A percentile compares a stretch with the other conserved stretches of the same genome.
These are phyloP conservation scores for Diaporthe velutina DNA, from an alignment of 2,329 filamentous ascomycete genomes.

Conservation along the genomic window DNA sequence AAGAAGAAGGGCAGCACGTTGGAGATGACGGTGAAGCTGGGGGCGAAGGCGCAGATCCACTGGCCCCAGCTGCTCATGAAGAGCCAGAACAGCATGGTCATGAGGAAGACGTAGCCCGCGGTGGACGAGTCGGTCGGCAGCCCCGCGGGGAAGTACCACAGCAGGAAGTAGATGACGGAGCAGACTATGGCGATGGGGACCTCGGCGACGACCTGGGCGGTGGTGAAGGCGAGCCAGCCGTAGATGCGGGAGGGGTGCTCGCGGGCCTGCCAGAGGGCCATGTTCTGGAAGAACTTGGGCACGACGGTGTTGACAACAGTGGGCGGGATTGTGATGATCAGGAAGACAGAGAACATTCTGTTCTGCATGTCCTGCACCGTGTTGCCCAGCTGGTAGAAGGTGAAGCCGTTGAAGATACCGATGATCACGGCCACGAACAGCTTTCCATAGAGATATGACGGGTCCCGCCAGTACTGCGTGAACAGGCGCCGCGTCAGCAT, in stretches of 20 bases:
- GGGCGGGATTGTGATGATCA: constrained; percentile 81
- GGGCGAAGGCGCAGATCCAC: constrained; percentile 87
- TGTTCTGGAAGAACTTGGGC: constrained; percentile 75
- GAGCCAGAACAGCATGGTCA: constrained; percentile 82
- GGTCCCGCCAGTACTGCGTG: constrained; percentile 74
- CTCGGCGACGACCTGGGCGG: constrained; percentile 75
- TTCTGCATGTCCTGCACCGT: constrained; percentile 75
- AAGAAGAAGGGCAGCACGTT: constrained; percentile 83
- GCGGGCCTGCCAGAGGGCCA: constrained; percentile 77
- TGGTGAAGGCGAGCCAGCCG: constrained; percentile 79
- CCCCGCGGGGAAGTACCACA: constrained; percentile 81
- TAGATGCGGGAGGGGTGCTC: constrained; percentile 87
- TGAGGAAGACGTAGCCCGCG: constrained; percentile 50
- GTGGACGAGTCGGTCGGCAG: constrained; percentile 67
- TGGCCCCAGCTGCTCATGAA: constrained; percentile 84
- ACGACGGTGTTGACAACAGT: constrained; percentile 84
- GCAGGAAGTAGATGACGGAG: constrained; percentile 74
- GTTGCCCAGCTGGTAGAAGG: constrained; percentile 73
- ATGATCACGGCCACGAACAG: constrained; percentile 44
- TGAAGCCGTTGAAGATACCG: constrained; percentile 76
- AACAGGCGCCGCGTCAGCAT: constrained; percentile 71
- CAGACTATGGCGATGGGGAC: constrained; percentile 77
- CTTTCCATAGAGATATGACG: constrained; percentile 73
- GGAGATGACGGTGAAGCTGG: constrained; percentile 83
- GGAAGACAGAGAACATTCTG: constrained; percentile 81